phyloP scores from a whole-genome alignment of 2,329 filamentous ascomycete species.

The Knufia petricola region DNA sequence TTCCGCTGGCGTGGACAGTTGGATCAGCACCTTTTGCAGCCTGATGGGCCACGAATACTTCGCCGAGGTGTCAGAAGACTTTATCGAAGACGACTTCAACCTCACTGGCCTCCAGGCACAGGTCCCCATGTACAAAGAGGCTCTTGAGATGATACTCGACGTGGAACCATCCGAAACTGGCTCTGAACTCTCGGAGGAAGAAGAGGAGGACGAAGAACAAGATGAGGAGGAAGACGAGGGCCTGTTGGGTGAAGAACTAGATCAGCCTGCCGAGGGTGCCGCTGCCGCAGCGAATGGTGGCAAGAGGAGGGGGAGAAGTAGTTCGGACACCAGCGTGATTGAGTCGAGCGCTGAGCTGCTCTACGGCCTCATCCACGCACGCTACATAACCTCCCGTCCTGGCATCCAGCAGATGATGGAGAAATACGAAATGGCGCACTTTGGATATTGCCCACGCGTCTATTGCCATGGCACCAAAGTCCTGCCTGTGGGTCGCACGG shows the following conservation, averaged over 20 bases:
- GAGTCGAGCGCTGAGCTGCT: slow-evolving; percentile 97
- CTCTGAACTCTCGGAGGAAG: slow-evolving; percentile 39
- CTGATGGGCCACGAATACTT: slow-evolving; percentile 97
- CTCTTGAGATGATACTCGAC: slow-evolving; percentile 97
- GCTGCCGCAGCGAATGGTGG: slow-evolving; percentile 26
- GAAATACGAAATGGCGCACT: slow-evolving; percentile 95
- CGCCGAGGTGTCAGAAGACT: slow-evolving; percentile 95
- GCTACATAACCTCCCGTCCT: slow-evolving; percentile 91
- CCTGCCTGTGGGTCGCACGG: slow-evolving; percentile 83
- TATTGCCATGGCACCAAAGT: slow-evolving; percentile 85
- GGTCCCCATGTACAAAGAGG: slow-evolving; percentile 98
- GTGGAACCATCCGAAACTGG: slow-evolving; percentile 77
- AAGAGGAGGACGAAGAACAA: slow-evolving; percentile 58
- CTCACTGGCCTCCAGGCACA: slow-evolving; percentile 89
- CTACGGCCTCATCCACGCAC: slow-evolving; percentile 95
- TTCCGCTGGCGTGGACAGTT: slow-evolving; percentile 65
- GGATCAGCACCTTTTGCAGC: slow-evolving; percentile 96
- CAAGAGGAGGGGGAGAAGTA: slow-evolving; percentile 73
- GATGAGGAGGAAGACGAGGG: slow-evolving; percentile 59
- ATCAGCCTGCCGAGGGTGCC: slow-evolving; percentile 17
- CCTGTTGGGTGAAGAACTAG: slow-evolving; percentile 52
- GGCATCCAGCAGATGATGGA: slow-evolving; percentile 99
- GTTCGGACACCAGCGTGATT: slow-evolving; percentile 87
- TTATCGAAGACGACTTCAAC: slow-evolving; percentile 99
- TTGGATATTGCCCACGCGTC: slow-evolving; percentile 88